phyloP scores from a whole-genome alignment of 345 rosid genomes.

The Lumnitzera racemosa region DNA sequence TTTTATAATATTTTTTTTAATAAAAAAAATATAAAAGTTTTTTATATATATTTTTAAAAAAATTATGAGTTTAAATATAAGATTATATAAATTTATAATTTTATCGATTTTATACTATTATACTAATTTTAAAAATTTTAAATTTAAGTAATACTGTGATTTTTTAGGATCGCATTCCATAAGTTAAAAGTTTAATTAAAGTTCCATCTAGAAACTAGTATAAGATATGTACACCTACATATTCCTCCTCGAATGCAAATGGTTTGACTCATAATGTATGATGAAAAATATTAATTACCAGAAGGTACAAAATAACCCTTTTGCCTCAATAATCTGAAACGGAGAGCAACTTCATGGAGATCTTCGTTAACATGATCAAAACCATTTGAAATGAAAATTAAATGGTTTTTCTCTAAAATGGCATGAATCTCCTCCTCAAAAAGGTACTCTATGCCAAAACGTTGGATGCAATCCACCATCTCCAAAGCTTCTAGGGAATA shows the following conservation, averaged over 20 bases:
- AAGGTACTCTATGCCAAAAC: conserved; percentile 5
- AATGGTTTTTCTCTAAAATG: not conserved
- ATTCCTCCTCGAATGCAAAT: not conserved
- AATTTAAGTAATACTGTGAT: no score
- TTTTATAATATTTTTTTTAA: no score
- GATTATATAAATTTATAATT: no score
- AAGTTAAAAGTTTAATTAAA: no score
- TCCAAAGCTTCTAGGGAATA: conserved; percentile 6
- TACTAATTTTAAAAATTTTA: no score
- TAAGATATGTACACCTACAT: not conserved
- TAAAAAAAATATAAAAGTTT: no score
- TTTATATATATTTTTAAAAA: no score
- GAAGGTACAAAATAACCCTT: conserved; percentile 26
- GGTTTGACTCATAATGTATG: no score
- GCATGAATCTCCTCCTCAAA: conserved; percentile 6
- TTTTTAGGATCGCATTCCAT: no score
- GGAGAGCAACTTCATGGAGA: conserved; percentile 25
- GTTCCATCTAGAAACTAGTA: no score
- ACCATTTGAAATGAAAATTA: not conserved
- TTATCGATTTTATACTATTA: no score
- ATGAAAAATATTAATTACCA: conserved; percentile 13
- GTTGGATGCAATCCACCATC: conserved; percentile 12
- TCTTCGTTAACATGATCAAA: not conserved
- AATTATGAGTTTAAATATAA: no score
- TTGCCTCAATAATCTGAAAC: conserved; percentile 36